These are phyloP conservation scores for Ophiostoma piceae DNA, from an alignment of 2,329 filamentous ascomycete genomes.

Conservation along the genomic window DNA sequence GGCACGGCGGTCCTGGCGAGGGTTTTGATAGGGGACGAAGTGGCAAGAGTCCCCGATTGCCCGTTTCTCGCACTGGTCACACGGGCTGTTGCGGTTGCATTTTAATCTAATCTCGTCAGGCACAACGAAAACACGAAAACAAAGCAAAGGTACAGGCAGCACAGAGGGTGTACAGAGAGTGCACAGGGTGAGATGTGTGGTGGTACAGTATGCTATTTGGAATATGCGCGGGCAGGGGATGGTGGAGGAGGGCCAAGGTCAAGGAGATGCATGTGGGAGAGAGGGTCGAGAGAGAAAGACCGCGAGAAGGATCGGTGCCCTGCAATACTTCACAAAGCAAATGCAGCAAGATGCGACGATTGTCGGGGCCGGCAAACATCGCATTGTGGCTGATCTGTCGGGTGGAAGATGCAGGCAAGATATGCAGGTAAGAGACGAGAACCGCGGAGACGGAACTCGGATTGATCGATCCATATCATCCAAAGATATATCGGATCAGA, in stretches of 20 bases:
- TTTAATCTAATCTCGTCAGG: conserved; percentile 26
- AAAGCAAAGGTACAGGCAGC: neutral
- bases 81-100: conserved; percentile 33
- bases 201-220: conserved; percentile 6
- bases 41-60: conserved; percentile 28
- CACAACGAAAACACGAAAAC: conserved; percentile 5
- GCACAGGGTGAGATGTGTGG: neutral
- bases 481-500: neutral
- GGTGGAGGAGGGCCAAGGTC: neutral
- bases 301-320: neutral
- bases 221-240: neutral
- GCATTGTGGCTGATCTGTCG: neutral
- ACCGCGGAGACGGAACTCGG: neutral
- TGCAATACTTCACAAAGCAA: neutral
- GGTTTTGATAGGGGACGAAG: conserved; percentile 27
- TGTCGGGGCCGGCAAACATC: neutral
- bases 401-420: neutral
- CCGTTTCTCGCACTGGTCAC: conserved; percentile 33
- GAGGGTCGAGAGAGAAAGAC: neutral
- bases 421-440: neutral
- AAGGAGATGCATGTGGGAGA: neutral
- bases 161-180: neutral
- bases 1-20: neutral
- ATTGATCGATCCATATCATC: neutral
- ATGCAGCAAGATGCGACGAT: neutral